These are phyloP conservation scores for Polygonum maritimum DNA, from an alignment of 148 eudicot genomes.

Conservation along the genomic window DNA sequence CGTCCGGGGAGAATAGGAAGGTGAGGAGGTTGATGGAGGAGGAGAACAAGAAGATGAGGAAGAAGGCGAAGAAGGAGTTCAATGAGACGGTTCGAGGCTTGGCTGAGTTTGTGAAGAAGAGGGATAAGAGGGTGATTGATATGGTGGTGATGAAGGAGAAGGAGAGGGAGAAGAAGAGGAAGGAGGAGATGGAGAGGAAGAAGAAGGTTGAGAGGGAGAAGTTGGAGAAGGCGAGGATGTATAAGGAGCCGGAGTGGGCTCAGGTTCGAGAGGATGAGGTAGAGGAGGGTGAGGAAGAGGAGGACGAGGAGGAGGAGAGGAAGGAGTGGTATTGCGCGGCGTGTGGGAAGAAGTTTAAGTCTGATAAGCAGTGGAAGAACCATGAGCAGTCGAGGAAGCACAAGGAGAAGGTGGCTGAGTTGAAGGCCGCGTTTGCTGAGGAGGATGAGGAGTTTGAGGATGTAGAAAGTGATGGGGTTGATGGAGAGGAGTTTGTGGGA, in stretches of 20 bases:
- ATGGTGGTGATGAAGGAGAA: constrained; percentile 78
- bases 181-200: constrained; percentile 61
- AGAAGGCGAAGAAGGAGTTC: constrained; percentile 81
- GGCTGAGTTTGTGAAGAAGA: constrained; percentile 95
- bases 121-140: constrained; percentile 97
- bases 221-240: constrained; percentile 57
- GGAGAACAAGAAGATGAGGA: constrained; percentile 89
- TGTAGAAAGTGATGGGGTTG: constrained; percentile 17
- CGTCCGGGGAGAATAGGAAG: constrained; percentile 57
- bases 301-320: constrained; percentile 35
- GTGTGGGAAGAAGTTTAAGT: constrained; percentile 93
- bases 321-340: constrained; percentile 81
- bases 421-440: constrained; percentile 54
- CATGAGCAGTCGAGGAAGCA: constrained; percentile 96
- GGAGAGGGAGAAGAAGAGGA: constrained; percentile 74
- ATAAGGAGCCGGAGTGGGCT: constrained; percentile 79
- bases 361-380: constrained; percentile 95
- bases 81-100: constrained; percentile 84
- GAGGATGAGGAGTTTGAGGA: constrained; percentile 31
- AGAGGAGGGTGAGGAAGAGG: constrained; percentile 31
- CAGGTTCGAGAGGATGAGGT: constrained; percentile 50
- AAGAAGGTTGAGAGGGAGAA: constrained; percentile 62
- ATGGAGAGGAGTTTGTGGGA: constrained; percentile 17
- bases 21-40: constrained; percentile 95
- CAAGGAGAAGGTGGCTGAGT: constrained; percentile 82